phyloP scores from a whole-genome alignment of 2,329 filamentous ascomycete species.

The Neocatenulostroma microsporum region DNA sequence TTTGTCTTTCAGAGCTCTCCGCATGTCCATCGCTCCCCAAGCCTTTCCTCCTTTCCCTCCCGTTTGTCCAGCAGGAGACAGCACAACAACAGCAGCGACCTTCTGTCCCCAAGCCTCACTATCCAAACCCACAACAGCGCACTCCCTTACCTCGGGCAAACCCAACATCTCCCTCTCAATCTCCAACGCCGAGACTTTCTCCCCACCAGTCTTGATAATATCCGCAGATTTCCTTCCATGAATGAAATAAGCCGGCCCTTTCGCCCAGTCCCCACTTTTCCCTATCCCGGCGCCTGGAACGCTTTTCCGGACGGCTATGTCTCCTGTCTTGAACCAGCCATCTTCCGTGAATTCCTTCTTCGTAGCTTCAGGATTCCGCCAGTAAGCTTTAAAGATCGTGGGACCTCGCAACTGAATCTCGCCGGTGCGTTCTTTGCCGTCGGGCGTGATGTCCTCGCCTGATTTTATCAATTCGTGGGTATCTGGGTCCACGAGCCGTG shows the following conservation, averaged over 20 bases:
- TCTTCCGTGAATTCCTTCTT: conserved; percentile 70
- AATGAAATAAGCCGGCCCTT: conserved; percentile 77
- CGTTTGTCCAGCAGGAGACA: conserved; percentile 50
- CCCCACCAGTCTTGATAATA: conserved; percentile 96
- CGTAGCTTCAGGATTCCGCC: conserved; percentile 77
- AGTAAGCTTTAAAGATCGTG: conserved; percentile 88
- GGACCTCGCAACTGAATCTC: conserved; percentile 91
- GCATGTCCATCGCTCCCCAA: conserved; percentile 79
- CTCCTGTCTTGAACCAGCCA: conserved; percentile 94
- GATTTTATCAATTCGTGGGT: conserved; percentile 59
- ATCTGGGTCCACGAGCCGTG: conserved; percentile 75
- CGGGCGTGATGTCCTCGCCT: conserved; percentile 51
- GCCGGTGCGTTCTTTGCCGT: conserved; percentile 62
- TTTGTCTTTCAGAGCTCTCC: conserved; percentile 66
- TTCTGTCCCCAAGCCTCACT: conserved; percentile 92
- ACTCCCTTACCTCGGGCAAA: conserved; percentile 68
- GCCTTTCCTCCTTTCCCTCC: conserved; percentile 45
- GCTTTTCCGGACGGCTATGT: conserved; percentile 60
- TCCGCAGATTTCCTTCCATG: conserved; percentile 77
- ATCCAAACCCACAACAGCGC: conserved; percentile 78
- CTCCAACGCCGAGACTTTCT: conserved; percentile 64
- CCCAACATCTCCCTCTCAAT: conserved; percentile 89
- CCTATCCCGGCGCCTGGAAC: conserved; percentile 39
- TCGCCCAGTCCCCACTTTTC: conserved; percentile 49
- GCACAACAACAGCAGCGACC: conserved; percentile 76